Percentiles rank a stretch among this genome's conserved stretches.
phyloP scores from a whole-genome alignment of 768 basidiomycete genomes.

The Tremella fuciformis region DNA sequence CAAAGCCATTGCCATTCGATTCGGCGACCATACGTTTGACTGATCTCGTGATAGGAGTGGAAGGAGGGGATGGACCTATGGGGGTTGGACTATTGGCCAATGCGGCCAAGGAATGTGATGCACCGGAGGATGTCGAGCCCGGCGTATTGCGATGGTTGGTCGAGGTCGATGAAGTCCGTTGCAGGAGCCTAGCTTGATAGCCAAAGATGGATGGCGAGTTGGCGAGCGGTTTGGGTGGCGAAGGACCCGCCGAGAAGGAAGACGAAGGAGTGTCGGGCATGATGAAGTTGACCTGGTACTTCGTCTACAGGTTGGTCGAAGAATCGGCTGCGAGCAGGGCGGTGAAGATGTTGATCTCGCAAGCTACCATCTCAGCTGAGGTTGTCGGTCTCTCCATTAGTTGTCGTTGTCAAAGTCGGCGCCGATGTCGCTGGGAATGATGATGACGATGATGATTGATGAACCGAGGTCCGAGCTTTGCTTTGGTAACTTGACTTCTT shows the following conservation, averaged over 20 bases:
- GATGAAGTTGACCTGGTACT: slow-evolving; percentile 8
- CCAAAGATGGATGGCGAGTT: slow-evolving; percentile 42
- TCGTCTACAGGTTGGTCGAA: no score
- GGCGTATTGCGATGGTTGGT: slow-evolving; percentile 15
- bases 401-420: slow-evolving; percentile 6
- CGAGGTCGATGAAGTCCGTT: slow-evolving; percentile 21
- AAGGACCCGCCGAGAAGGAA: slow-evolving; percentile 18
- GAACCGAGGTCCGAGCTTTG: no score
- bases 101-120: slow-evolving; percentile 20
- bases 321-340: no score
- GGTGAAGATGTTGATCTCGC: background rate
- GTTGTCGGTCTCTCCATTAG: background rate
- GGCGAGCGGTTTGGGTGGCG: slow-evolving; percentile 40
- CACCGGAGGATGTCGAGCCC: slow-evolving; percentile 12
- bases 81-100: slow-evolving; percentile 8
- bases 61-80: slow-evolving; percentile 28
- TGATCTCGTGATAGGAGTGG: slow-evolving; percentile 33
- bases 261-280: slow-evolving; percentile 19
- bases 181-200: slow-evolving; percentile 41
- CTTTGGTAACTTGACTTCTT: no score
- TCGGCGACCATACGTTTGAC: slow-evolving; percentile 33
- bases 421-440: background rate
- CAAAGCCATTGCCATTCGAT: background rate
- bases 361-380: no score
- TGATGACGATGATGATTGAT: no score